Conservation (phyloP, 345 rosid genomes). For the Reutealis trisperma region DNA sequence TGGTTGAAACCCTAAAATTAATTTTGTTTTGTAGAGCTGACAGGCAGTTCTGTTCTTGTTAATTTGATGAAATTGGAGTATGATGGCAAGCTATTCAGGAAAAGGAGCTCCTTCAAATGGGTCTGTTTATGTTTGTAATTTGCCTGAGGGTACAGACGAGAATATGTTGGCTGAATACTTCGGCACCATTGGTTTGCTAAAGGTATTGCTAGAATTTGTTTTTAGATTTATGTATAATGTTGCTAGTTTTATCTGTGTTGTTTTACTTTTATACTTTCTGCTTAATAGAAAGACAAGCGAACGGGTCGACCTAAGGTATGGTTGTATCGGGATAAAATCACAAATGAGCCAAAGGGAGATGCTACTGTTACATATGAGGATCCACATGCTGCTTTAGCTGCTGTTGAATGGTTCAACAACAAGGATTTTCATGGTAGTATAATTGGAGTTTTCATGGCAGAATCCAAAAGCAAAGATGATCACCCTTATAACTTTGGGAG, state of each 20-base stretch:
- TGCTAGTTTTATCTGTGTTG: background rate
- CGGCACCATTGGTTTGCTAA: slow-evolving; percentile 91
- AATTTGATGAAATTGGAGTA: slow-evolving; percentile 47
- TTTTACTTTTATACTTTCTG: background rate
- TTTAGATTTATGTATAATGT: background rate
- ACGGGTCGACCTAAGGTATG: slow-evolving; percentile 90
- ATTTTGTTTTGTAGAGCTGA: background rate
- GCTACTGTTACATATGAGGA: slow-evolving; percentile 98
- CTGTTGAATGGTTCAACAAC: slow-evolving; percentile 96
- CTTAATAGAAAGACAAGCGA: slow-evolving; percentile 78
- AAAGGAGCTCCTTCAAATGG: slow-evolving; percentile 65
- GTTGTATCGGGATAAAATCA: slow-evolving; percentile 82
- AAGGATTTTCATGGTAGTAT: slow-evolving; percentile 88
- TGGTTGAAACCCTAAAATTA: slow-evolving; percentile 3
- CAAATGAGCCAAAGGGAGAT: slow-evolving; percentile 95
- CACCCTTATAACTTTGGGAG: slow-evolving; percentile 24
- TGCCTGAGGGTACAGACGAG: slow-evolving; percentile 86
- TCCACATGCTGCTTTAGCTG: slow-evolving; percentile 96
- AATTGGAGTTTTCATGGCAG: slow-evolving; percentile 81
- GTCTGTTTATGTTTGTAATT: slow-evolving; percentile 81
- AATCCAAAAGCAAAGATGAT: slow-evolving; percentile 65
- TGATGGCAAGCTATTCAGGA: slow-evolving; percentile 65
- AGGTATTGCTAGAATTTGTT: slow-evolving; percentile 43
- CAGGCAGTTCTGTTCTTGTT: background rate
- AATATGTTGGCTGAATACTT: slow-evolving; percentile 87